Percentiles rank a stretch among this genome's conserved stretches.
phyloP scores from a whole-genome alignment of 768 basidiomycete genomes.

The Suillus decipiens region DNA sequence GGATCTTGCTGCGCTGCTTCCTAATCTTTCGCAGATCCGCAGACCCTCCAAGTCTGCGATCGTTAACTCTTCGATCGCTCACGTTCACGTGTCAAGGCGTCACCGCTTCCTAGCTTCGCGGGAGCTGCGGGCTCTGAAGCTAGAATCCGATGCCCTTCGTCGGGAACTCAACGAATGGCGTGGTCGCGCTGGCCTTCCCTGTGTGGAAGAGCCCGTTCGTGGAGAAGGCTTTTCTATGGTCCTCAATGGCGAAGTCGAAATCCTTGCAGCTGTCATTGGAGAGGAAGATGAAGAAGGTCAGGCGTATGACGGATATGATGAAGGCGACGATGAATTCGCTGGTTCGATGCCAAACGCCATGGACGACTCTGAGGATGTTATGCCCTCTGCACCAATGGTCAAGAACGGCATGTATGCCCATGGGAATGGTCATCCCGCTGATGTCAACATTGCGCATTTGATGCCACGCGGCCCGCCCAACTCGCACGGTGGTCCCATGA shows the following conservation, averaged over 20 bases:
- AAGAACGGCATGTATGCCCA: slow-evolving; percentile 37
- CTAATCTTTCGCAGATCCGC: slow-evolving; percentile 87
- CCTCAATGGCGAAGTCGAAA: slow-evolving; percentile 69
- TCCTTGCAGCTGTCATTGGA: slow-evolving; percentile 52
- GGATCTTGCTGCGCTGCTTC: slow-evolving; percentile 91
- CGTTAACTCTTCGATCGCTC: slow-evolving; percentile 93
- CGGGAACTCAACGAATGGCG: slow-evolving; percentile 95
- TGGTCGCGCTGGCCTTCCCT: slow-evolving; percentile 67
- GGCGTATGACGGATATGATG: slow-evolving; percentile 40
- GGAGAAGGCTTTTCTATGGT: slow-evolving; percentile 74
- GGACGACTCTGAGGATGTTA: slow-evolving; percentile 35
- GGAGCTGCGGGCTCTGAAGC: slow-evolving; percentile 76
- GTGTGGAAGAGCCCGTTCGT: slow-evolving; percentile 71
- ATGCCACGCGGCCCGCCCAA: slow-evolving; percentile 23
- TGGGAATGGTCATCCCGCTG: slow-evolving; percentile 34
- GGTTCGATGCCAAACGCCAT: slow-evolving; percentile 26
- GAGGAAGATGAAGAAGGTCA: slow-evolving; percentile 57
- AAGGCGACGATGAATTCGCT: slow-evolving; percentile 43
- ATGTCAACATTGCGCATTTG: slow-evolving; percentile 28
- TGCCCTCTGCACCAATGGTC: slow-evolving; percentile 32
- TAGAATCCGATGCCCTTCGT: slow-evolving; percentile 84
- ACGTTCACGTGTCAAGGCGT: slow-evolving; percentile 79
- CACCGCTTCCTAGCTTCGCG: slow-evolving; percentile 80
- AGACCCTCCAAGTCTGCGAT: slow-evolving; percentile 96
- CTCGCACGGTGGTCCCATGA: slow-evolving; percentile 41